Percentiles rank a stretch among this genome's conserved stretches.
These are phyloP conservation scores for Syzygium jambos DNA, from an alignment of 345 rosid species.

Conservation along the genomic window DNA sequence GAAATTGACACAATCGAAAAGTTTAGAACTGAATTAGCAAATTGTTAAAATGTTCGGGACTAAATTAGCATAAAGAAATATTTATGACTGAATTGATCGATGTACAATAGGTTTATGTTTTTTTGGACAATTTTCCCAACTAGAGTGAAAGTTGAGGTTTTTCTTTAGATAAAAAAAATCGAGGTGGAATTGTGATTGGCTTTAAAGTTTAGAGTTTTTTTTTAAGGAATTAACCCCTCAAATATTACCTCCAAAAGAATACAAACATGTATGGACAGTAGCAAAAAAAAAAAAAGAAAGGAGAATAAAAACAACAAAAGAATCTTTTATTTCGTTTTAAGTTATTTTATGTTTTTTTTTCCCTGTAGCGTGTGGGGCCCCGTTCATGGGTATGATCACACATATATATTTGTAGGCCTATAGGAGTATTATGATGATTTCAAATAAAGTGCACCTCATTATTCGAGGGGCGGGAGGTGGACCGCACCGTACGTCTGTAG, in stretches of 20 bases:
- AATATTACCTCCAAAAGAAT: neutral
- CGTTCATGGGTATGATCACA: neutral
- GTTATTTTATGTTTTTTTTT: neutral
- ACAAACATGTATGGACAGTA: neutral
- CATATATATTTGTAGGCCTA: neutral
- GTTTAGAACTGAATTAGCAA: too few species aligned
- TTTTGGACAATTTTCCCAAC: neutral
- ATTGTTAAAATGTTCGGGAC: too few species aligned
- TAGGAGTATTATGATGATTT: neutral
- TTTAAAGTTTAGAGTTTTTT: too few species aligned
- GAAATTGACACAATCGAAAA: too few species aligned
- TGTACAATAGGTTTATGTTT: too few species aligned
- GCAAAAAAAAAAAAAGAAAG: neutral
- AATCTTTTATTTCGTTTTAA: neutral
- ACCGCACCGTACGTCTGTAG: slow-evolving; percentile 1
- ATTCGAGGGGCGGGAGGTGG: neutral
- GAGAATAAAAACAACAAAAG: neutral
- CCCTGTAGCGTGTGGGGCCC: neutral
- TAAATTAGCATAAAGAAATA: too few species aligned
- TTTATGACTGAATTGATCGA: neutral
- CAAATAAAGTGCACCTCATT: neutral
- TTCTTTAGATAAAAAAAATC: too few species aligned
- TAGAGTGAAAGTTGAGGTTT: too few species aligned
- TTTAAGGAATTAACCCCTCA: too few species aligned
- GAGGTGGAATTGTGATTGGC: too few species aligned